These are phyloP conservation scores for Trichosporon inkin DNA, from an alignment of 1,284 basidiomycete species.

Conservation along the genomic window DNA sequence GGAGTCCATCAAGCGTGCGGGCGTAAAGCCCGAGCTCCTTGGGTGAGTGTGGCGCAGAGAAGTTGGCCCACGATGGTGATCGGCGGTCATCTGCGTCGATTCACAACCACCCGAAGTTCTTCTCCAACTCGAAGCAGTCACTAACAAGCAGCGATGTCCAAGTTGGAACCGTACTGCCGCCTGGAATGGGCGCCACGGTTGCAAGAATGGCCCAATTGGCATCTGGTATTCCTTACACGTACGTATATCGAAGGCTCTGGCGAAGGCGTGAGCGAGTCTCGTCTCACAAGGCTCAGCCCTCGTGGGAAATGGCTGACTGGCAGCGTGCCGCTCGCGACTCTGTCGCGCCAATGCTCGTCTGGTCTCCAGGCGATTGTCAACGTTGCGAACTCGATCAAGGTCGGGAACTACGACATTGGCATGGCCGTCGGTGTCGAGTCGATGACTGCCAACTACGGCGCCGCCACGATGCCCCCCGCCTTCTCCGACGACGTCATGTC, in stretches of 20 bases:
- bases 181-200: conserved; percentile 80
- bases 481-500: conserved; percentile 77
- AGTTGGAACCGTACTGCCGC: conserved; percentile 90
- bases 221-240: conserved; percentile 82
- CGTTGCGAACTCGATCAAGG: conserved; percentile 82
- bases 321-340: conserved; percentile 68
- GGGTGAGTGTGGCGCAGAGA: conserved; percentile 34
- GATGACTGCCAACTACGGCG: conserved; percentile 84
- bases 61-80: not conserved
- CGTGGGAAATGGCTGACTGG: no score
- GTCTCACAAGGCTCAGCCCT: no score
- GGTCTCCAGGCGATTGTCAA: conserved; percentile 81
- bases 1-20: conserved; percentile 57
- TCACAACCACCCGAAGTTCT: not conserved
- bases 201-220: conserved; percentile 93
- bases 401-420: conserved; percentile 85
- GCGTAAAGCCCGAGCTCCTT: conserved; percentile 45
- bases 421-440: conserved; percentile 94
- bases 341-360: conserved; percentile 94
- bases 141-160: conserved; percentile 70
- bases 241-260: conserved; percentile 26
- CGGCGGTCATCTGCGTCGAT: not conserved
- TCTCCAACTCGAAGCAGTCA: not conserved
- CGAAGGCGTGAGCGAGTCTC: no score
- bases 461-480: conserved; percentile 64